These are phyloP conservation scores for Crithidia brevicula DNA, from an alignment of 208 protist species.

Conservation along the genomic window DNA sequence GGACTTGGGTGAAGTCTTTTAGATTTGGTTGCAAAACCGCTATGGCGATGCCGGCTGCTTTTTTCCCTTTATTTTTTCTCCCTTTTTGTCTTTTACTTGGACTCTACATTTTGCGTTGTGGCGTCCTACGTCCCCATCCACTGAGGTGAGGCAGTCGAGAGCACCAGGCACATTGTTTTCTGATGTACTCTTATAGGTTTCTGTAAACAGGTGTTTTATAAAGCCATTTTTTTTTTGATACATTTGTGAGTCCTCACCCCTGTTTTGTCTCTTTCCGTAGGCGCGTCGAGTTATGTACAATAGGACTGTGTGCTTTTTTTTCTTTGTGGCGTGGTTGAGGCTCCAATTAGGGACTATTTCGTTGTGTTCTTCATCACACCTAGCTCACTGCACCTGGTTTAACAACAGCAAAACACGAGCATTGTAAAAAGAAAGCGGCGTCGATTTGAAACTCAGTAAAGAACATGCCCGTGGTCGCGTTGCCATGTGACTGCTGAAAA, in stretches of 20 bases:
- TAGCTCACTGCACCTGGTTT: neutral
- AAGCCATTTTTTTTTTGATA: neutral
- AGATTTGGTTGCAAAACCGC: neutral
- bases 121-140: neutral
- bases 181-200: constrained; percentile 1
- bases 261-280: constrained; percentile 10
- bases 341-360: neutral
- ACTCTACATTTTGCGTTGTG: neutral
- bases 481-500: neutral
- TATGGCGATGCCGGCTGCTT: neutral
- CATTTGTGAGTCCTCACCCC: neutral
- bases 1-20: neutral
- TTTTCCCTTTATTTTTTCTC: neutral
- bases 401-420: neutral
- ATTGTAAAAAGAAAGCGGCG: neutral
- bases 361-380: constrained; percentile 23
- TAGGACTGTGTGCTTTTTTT: neutral
- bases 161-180: neutral
- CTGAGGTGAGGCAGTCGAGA: neutral
- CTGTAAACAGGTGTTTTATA: too few species aligned
- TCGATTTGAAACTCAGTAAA: neutral
- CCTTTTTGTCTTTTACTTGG: neutral
- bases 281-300: constrained; percentile 12
- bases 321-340: neutral
- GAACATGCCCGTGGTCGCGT: neutral